Percentiles rank a stretch among this genome's conserved stretches.
phyloP scores from a whole-genome alignment of 768 basidiomycete genomes.

The Trametes cingulata region DNA sequence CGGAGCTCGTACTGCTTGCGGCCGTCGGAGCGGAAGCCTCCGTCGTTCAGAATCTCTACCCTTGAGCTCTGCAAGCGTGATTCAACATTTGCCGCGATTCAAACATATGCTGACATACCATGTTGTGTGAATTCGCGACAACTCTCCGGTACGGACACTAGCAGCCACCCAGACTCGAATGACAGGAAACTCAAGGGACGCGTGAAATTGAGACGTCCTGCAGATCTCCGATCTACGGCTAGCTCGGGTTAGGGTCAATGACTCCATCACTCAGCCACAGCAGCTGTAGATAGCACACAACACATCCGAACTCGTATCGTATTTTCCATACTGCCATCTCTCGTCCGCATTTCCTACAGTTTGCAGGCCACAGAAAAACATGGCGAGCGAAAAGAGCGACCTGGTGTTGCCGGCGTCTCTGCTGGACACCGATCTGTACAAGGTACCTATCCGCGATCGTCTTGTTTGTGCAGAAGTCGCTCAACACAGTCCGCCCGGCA shows the following conservation, averaged over 20 bases:
- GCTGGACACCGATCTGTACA: constrained; percentile 94
- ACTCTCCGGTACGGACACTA: background rate
- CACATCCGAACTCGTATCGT: no score
- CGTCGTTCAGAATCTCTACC: constrained; percentile 80
- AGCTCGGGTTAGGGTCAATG: constrained; percentile 13
- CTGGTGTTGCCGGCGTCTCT: constrained; percentile 50
- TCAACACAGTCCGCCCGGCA: constrained; percentile 31
- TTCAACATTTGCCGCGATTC: background rate
- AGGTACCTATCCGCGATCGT: constrained; percentile 48
- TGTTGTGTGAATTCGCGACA: background rate
- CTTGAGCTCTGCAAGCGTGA: constrained; percentile 42
- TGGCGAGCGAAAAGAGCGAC: background rate
- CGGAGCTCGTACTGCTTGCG: constrained; percentile 91
- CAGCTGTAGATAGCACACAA: no score
- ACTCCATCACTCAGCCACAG: background rate
- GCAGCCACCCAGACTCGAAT: background rate
- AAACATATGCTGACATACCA: constrained; percentile 6
- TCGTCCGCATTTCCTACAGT: no score
- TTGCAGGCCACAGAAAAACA: background rate
- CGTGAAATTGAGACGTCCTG: background rate
- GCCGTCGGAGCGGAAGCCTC: constrained; percentile 89
- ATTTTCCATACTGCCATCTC: no score
- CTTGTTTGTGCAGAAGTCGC: background rate
- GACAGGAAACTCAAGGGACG: no score
- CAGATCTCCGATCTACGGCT: background rate